phyloP scores from a whole-genome alignment of 306 rosid species.

The Oxytropis ochrocephala region DNA sequence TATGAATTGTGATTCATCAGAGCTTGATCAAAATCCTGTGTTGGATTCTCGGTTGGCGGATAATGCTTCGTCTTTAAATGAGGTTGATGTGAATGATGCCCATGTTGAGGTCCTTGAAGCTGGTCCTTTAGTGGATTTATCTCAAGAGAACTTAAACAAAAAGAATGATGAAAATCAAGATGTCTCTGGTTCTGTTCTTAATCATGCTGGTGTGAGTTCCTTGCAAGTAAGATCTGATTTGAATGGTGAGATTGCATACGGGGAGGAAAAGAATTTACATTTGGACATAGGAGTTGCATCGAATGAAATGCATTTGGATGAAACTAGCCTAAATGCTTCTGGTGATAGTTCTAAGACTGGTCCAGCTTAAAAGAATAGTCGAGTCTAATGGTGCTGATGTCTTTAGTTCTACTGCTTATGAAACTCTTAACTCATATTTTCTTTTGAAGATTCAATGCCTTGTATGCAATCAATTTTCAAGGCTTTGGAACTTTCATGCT shows the following conservation, averaged over 20 bases:
- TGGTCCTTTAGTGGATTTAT: slow-evolving; percentile 25
- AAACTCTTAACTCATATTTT: slow-evolving; percentile 3
- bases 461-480: slow-evolving; percentile 34
- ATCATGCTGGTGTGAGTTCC: slow-evolving; percentile 28
- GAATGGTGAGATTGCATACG: slow-evolving; percentile 24
- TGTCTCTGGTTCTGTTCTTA: slow-evolving; percentile 26
- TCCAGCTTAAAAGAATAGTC: slow-evolving; percentile 17
- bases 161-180: slow-evolving; percentile 22
- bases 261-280: slow-evolving; percentile 4
- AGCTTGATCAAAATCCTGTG: slow-evolving; percentile 13
- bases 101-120: slow-evolving; percentile 37
- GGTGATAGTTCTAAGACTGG: slow-evolving; percentile 33
- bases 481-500: slow-evolving; percentile 34
- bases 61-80: slow-evolving; percentile 19
- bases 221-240: slow-evolving; percentile 27
- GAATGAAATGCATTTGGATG: slow-evolving; percentile 26
- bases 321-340: slow-evolving; percentile 29
- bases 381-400: slow-evolving; percentile 26
- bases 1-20: slow-evolving; percentile 17
- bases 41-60: slow-evolving; percentile 24
- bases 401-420: slow-evolving; percentile 15
- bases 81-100: slow-evolving; percentile 26
- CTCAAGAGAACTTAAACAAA: slow-evolving; percentile 19
- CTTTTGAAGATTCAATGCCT: slow-evolving; percentile 21
- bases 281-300: slow-evolving; percentile 32